These are phyloP conservation scores for Paraphaeosphaeria minitans DNA, from an alignment of 2,329 filamentous ascomycete species.

Conservation along the genomic window DNA sequence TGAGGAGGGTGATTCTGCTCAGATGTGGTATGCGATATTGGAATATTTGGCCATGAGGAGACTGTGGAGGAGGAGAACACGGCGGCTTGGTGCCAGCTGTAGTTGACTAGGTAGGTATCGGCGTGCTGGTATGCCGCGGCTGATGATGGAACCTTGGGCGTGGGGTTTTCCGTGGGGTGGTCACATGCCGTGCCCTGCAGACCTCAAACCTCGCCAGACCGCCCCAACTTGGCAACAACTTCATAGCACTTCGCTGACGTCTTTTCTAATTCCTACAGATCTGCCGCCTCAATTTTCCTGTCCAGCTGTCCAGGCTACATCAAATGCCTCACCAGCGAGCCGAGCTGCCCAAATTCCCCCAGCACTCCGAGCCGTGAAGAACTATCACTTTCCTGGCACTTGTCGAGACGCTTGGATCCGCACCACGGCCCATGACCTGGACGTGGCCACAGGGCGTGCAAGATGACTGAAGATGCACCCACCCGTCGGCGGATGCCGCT, in stretches of 20 bases:
- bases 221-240: slow-evolving; percentile 24
- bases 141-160: slow-evolving; percentile 20
- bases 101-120: not conserved
- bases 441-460: slow-evolving; percentile 16
- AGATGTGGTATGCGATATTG: not conserved
- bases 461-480: slow-evolving; percentile 35
- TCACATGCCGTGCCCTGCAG: slow-evolving; percentile 26
- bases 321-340: not conserved
- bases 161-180: slow-evolving; percentile 29
- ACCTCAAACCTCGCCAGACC: slow-evolving; percentile 15
- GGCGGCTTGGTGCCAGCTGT: slow-evolving; percentile 12
- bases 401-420: not conserved
- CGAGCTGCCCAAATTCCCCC: no score
- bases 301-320: not conserved
- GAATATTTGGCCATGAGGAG: not conserved
- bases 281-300: slow-evolving; percentile 10
- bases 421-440: slow-evolving; percentile 20
- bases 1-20: not conserved
- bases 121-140: not conserved
- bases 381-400: not conserved
- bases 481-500: slow-evolving; percentile 37
- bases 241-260: slow-evolving; percentile 1
- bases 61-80: slow-evolving; percentile 3
- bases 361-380: not conserved
- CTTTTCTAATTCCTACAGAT: not conserved